Evolutionary conservation across 257 asterid species (phyloP).

Genomic region (Forsythia suspensa): DNA sequence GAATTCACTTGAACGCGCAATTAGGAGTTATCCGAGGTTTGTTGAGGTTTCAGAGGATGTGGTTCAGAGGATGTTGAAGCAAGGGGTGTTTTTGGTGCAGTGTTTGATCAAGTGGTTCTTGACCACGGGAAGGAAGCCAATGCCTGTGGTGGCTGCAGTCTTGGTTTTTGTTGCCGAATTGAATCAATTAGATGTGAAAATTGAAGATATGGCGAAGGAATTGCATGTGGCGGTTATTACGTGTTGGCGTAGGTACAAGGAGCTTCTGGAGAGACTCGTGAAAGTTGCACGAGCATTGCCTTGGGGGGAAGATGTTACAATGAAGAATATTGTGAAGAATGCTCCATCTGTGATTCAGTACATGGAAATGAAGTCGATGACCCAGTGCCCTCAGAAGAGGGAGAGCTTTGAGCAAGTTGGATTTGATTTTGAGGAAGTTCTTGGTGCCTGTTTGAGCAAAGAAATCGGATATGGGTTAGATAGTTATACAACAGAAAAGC

Average conservation of each 20-base stretch:
- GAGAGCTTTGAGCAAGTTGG: constrained; percentile 30
- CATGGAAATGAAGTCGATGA: constrained; percentile 74
- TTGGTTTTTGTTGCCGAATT: constrained; percentile 63
- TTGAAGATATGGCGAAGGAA: constrained; percentile 57
- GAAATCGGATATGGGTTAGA: constrained; percentile 27
- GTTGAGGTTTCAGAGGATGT: constrained; percentile 36
- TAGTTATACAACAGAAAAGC: constrained; percentile 23
- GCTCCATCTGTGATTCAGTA: constrained; percentile 75
- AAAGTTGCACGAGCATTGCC: constrained; percentile 67
- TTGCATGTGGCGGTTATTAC: constrained; percentile 53
- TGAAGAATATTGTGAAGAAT: constrained; percentile 64
- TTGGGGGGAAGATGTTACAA: constrained; percentile 76
- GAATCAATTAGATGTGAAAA: constrained; percentile 50
- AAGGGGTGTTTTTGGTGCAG: constrained; percentile 77
- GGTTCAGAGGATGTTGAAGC: constrained; percentile 50
- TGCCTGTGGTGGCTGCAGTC: constrained; percentile 81
- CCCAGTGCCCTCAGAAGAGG: constrained; percentile 18
- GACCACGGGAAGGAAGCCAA: constrained; percentile 75
- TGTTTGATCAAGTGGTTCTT: constrained; percentile 86
- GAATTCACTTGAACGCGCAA: constrained; percentile 41
- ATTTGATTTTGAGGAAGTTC: constrained; percentile 49
- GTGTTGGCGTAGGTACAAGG: constrained; percentile 66
- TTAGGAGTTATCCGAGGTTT: constrained; percentile 40
- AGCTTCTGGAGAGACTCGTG: constrained; percentile 62
- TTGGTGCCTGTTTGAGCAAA: constrained; percentile 51